Conservation (phyloP, 306 rosid genomes). For the Prunus dulcis region DNA sequence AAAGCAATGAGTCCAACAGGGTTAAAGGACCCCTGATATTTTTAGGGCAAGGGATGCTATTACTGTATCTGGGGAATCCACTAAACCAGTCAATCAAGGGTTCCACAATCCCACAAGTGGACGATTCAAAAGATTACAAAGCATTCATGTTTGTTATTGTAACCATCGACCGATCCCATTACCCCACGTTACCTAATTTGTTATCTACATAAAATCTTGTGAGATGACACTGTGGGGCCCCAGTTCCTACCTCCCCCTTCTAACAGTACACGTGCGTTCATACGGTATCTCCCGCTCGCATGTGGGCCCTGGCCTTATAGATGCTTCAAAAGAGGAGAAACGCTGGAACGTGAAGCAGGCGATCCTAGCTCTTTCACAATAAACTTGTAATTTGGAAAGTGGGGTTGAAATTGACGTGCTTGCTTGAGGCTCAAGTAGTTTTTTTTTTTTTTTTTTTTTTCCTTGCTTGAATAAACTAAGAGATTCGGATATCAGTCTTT, state of each 20-base stretch:
- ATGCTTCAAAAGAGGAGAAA: background rate
- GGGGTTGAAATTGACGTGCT: slow-evolving; percentile 3
- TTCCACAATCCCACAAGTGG: background rate
- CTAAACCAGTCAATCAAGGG: background rate
- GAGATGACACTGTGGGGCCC: background rate
- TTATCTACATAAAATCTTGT: slow-evolving; percentile 14
- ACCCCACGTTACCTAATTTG: background rate
- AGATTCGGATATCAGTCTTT: slow-evolving; percentile 15
- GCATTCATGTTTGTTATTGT: background rate
- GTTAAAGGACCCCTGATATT: background rate
- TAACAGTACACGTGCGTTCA: slow-evolving; percentile 10
- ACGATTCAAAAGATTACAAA: slow-evolving; percentile 7
- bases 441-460: background rate
- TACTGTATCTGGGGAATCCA: too few relatives aligned
- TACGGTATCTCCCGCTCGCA: background rate
- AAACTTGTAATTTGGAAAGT: background rate
- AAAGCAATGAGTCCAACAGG: background rate
- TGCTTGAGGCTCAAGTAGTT: slow-evolving; percentile 38
- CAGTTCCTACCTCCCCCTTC: background rate
- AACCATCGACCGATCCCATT: background rate
- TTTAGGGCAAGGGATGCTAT: background rate
- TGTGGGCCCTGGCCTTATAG: too few relatives aligned
- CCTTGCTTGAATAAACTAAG: background rate
- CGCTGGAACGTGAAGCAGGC: background rate
- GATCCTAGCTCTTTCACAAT: background rate